Evolutionary conservation across 192 early-diverging fungal species (phyloP).

Genomic region (Podila epigama): DNA sequence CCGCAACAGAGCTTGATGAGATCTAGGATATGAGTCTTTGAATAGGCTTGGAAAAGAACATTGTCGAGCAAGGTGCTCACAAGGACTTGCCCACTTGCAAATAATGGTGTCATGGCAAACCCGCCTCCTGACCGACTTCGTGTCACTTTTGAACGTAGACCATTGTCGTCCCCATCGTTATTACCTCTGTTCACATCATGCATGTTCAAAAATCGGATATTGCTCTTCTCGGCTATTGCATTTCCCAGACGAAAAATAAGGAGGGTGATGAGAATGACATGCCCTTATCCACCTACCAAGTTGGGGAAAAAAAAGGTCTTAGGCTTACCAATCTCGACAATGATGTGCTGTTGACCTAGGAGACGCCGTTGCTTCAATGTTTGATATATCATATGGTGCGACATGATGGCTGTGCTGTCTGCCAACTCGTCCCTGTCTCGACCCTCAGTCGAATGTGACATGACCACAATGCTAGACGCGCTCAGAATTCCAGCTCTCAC

Average conservation of each 20-base stretch:
- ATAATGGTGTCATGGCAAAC: constrained; percentile 60
- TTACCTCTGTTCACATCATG: constrained; percentile 41
- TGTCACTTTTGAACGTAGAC: background rate
- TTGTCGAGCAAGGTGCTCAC: constrained; percentile 61
- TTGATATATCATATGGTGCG: constrained; percentile 66
- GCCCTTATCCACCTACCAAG: too few relatives aligned
- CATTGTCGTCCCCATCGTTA: background rate
- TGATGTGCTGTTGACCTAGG: constrained; percentile 35
- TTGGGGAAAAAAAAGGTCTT: background rate
- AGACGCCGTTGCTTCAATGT: constrained; percentile 48
- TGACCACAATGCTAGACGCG: constrained; percentile 57
- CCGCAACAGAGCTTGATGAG: constrained; percentile 71
- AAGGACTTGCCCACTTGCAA: constrained; percentile 70
- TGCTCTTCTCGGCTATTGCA: constrained; percentile 55
- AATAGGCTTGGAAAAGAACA: constrained; percentile 62
- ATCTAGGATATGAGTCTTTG: constrained; percentile 64
- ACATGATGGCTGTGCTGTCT: constrained; percentile 64
- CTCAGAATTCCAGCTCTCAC: constrained; percentile 53
- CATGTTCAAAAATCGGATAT: constrained; percentile 66
- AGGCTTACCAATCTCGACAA: constrained; percentile 54
- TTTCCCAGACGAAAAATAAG: constrained; percentile 21
- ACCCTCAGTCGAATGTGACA: constrained; percentile 44
- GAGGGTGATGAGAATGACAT: background rate
- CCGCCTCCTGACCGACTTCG: background rate
- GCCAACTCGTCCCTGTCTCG: constrained; percentile 50